Base-by-base conservation (phyloP, 1,284 basidiomycete species). In the Ceratobasidium papillatum region DNA sequence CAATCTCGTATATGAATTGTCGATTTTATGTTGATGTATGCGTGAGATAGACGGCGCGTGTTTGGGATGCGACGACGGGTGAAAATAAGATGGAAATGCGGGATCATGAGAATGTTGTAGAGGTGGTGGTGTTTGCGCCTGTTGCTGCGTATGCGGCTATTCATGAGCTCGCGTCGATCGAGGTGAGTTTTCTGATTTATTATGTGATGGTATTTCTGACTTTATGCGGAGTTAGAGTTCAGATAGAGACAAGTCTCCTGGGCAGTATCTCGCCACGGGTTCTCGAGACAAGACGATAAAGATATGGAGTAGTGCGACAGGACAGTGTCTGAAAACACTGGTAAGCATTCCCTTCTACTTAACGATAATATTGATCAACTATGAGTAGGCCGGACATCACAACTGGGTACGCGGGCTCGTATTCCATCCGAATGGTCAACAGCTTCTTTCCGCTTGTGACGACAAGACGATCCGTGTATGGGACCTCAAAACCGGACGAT, bases 381-480 rank as follows among this genome's bases (percentile, higher is more conserved):
- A 59, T 17, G 51, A 71, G 47, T 61, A 91, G 90, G 83, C 86
- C 51, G 91, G 91, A 1, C 93, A 95, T 79, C 92, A 94, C 81
- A 94, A 94, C 78, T 95, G 94, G 94, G 86, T 95, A 64, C 88
- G 93, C 74, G 91, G 90, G 0, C 85, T 95, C 54, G 89, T 91
- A 27, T 95, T 95, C 84, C 94, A 95, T 81, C 94, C 94, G 0
- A 89, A 88, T 7, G 95, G 95, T 49, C 95, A 95, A 81, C 91
- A 89, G 80, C 88, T 97, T 3, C 85, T 97, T 17, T 95, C 94
- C 1, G 94, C 92, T 1, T 93, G 93, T 4, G 95, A 97, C 81
- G 95, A 97, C 85, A 94, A 95, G 83, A 94, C 94, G 9, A 89
- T 96, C 79, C 89, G 93, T 9, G 86, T 95, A 17, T 97, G 95